Percentiles rank a stretch among this genome's conserved stretches.
Conservation (phyloP, 1,139 yeast genomes). For the Saccharomyces hybrid region DNA sequence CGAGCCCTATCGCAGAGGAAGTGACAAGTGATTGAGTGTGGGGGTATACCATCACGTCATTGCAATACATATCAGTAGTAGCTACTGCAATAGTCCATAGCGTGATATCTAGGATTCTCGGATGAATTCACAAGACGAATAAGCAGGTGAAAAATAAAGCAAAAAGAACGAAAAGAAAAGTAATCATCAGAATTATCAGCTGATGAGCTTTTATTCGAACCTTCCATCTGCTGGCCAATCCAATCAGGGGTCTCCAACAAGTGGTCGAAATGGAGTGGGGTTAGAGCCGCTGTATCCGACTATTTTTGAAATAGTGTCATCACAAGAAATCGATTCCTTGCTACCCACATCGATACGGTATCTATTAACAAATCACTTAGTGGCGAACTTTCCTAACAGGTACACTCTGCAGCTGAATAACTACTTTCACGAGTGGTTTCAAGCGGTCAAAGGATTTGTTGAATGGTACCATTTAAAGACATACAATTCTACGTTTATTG, state of each 20-base stretch:
- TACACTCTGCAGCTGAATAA: constrained; percentile 55
- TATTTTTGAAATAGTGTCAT: constrained; percentile 49
- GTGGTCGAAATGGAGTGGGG: constrained; percentile 3
- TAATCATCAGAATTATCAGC: neutral
- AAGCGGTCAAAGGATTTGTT: constrained; percentile 54
- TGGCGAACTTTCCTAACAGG: constrained; percentile 68
- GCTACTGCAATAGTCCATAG: neutral
- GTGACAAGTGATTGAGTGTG: neutral
- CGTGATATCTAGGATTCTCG: neutral
- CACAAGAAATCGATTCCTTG: constrained; percentile 68
- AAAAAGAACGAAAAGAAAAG: neutral
- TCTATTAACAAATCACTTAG: constrained; percentile 66
- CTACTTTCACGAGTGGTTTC: constrained; percentile 63
- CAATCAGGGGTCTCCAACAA: constrained; percentile 3
- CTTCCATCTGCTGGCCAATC: constrained; percentile 16
- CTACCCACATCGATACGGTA: constrained; percentile 79
- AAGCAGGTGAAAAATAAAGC: neutral
- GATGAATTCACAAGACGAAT: neutral
- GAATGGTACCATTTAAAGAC: constrained; percentile 65
- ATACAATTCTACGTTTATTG: constrained; percentile 87
- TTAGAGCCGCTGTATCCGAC: constrained; percentile 22
- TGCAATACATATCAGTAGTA: neutral
- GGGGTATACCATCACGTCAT: neutral
- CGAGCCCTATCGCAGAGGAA: neutral
- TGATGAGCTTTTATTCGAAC: constrained; percentile 29